Base-by-base conservation (phyloP, 2,329 filamentous ascomycete genomes). In the Trichoderma semiorbis region DNA sequence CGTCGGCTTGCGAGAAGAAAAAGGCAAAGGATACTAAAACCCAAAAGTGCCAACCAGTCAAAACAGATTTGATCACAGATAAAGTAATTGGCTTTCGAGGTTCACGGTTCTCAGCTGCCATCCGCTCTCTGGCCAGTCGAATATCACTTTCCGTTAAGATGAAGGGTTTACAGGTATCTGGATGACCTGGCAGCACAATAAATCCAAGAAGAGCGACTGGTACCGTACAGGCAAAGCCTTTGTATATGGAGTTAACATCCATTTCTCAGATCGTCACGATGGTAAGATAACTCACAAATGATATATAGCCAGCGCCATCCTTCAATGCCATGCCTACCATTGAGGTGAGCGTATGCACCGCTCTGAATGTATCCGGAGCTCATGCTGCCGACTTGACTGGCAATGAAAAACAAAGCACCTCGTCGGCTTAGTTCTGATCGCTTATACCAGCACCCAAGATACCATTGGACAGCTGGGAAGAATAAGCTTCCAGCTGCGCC, bases 291-390 rank as follows among this genome's bases (percentile, higher is more conserved):
- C 67, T 63, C 18, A 72, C 69, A 83, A 73, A 84, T 81, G 32
- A 85, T 80, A 74, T 85, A 85, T 11, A 85, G 79, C 83, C 83
- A 85, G 58, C 81, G 80, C 84, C 83, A 85, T 1, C 81, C 84
- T 4, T 80, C 75, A 34, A 82, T 77, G 0, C 82, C 81, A 16
- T 78, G 67, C 5, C 72, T 75, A 1, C 81, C 80, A 47, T 84
- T 77, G 69, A 85, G 78, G 10, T 79, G 78, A 18, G 74, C 77
- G 64, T 83, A 81, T 0, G 84, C 77, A 1, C 78, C 83, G 3
- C 81, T 79, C 74, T 84, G 82, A 8, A 85, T 76, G 70, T 84
- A 84, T 1, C 83, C 83, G 0, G 81, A 81, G 68, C 83, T 83
- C 81, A 84, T 84, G 21, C 78, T 81, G 7, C 83, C 82, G 1